Evolutionary conservation across 768 basidiomycete species (phyloP).

Genomic region (Phaffia tasmanica): DNA sequence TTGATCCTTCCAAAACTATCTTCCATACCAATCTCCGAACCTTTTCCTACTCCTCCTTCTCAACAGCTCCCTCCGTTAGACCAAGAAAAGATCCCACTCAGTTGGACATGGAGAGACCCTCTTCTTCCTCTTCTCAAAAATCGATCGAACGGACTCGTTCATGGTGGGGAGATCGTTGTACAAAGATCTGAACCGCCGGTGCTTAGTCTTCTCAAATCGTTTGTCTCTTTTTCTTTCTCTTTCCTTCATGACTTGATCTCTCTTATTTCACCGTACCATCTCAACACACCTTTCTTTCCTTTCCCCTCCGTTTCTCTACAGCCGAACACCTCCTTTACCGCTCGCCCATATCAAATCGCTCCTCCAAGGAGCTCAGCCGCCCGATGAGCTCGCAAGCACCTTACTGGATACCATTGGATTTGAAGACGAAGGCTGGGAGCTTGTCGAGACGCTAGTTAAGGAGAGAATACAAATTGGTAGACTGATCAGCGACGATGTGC

Average conservation of each 20-base stretch:
- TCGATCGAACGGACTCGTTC: too few relatives aligned
- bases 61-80: too few relatives aligned
- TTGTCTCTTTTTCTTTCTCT: background rate
- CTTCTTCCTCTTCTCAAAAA: too few relatives aligned
- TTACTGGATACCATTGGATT: slow-evolving; percentile 71
- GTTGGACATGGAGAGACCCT: too few relatives aligned
- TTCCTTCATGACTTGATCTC: background rate
- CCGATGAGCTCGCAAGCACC: slow-evolving; percentile 63
- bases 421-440: slow-evolving; percentile 57
- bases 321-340: slow-evolving; percentile 1
- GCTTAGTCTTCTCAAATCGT: background rate
- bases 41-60: background rate
- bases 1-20: background rate
- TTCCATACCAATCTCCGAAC: background rate
- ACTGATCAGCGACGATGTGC: slow-evolving; percentile 27
- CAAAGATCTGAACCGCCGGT: too few relatives aligned
- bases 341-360: slow-evolving; percentile 21
- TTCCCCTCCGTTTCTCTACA: background rate
- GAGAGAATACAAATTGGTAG: slow-evolving; percentile 46
- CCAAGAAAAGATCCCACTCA: too few relatives aligned
- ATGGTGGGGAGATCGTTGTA: too few relatives aligned
- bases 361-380: background rate
- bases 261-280: background rate
- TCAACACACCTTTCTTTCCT: background rate
- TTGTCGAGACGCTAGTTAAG: slow-evolving; percentile 58